Percentiles rank a stretch among this genome's conserved stretches.
Evolutionary conservation across 78 protist genomes (phyloP).

Genomic region (Speleostelium caveatum): DNA sequence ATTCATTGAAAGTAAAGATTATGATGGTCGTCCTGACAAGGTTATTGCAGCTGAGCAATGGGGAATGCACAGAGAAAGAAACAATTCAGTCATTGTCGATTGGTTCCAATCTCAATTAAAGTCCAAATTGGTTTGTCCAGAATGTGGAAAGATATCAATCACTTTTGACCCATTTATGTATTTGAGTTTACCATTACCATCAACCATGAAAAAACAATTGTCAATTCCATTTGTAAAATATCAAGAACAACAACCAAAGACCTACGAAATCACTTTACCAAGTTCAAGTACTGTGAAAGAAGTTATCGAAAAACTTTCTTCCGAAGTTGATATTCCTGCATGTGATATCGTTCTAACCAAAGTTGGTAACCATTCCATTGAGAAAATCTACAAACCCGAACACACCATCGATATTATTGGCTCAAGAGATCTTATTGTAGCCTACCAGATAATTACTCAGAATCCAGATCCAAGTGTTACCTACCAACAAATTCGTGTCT

Average conservation of each 20-base stretch:
- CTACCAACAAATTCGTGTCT: background rate
- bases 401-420: background rate
- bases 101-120: slow-evolving; percentile 81
- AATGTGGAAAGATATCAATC: slow-evolving; percentile 51
- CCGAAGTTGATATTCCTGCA: background rate
- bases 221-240: background rate
- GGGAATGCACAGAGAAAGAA: slow-evolving; percentile 78
- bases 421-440: background rate
- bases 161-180: slow-evolving; percentile 95
- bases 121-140: slow-evolving; percentile 78
- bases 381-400: background rate
- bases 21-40: slow-evolving; percentile 69
- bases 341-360: background rate
- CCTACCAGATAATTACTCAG: slow-evolving; percentile 9
- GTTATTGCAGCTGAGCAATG: slow-evolving; percentile 80
- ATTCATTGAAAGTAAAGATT: slow-evolving; percentile 57
- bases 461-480: background rate
- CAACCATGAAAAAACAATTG: background rate
- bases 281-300: background rate
- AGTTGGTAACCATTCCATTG: background rate
- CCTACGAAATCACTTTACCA: background rate
- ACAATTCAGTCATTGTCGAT: slow-evolving; percentile 88
- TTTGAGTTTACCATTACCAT: slow-evolving; percentile 90
- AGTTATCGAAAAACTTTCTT: background rate
- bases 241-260: background rate